Evolutionary conservation across 2,329 filamentous ascomycete species (phyloP), one percentile per base, ranked within the genome.

Genomic region (Cladorrhinum sp.): DNA sequence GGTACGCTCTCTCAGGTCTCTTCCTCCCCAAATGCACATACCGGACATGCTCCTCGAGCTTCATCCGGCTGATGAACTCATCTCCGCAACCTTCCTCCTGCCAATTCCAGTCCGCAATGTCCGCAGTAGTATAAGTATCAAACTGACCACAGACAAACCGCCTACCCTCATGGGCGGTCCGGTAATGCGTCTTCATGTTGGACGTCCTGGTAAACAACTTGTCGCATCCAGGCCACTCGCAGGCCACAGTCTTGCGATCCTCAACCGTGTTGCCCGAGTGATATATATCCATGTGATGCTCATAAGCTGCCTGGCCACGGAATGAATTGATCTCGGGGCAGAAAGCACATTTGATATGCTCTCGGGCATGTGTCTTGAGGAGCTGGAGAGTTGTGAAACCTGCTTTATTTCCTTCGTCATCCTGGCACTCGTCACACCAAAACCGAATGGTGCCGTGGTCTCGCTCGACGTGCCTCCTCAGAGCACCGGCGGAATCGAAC

Each of bases 151-250:
- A 97, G n/a, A 91, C 79, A 70, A 91, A 97, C 9, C 86, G 86
- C 66, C 86, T 78, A 18, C 91, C 88, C 66, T 92, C 83, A 71
- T 97, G 94, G 0, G 88, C 87, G 10, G 85, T 87, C 60, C 88
- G 87, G 58, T 94, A 80, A 71, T 98, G 94, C 0, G 87, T 85
- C 16, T 88, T 90, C 56, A 96, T 80, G 68, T 96, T 97, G n/a
- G 89, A 88, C 63, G 84, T 86, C 71, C 89, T 90, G 18, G 91
- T 93, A 74, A 97, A 97, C 58, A 80, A 85, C 70, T 90, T 91
- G 59, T 77, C 80, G 73, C 93, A 97, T 21, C 83, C 87, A 0
- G 80, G 75, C 69, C 87, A 81, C 0, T 85, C 82, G 72, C 94
- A 96, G 1, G 77, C 73, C 55, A 88, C 85, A 0, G 80, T 85